phyloP scores from a whole-genome alignment of 768 basidiomycete species.

The Pisolithus tinctorius region DNA sequence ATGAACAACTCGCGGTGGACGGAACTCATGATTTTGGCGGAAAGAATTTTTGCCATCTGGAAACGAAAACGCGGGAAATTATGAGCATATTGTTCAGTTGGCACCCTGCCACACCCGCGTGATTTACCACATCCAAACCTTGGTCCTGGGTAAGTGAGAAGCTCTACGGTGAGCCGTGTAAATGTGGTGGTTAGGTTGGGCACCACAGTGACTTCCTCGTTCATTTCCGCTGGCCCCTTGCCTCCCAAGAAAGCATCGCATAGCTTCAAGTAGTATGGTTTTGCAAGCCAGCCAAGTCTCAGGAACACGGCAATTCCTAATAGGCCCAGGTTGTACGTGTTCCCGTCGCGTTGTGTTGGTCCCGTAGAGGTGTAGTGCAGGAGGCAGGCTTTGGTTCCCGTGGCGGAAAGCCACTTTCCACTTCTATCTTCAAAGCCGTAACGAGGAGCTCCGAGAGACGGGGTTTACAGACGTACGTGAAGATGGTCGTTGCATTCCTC shows the following conservation, averaged over 20 bases:
- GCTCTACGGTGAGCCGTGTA: neutral
- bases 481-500: no score
- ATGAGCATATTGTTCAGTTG: neutral
- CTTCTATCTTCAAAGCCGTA: no score
- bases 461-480: neutral
- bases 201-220: neutral
- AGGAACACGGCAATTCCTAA: neutral
- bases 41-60: neutral
- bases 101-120: neutral
- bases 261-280: neutral
- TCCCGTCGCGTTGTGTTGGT: neutral
- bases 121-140: neutral
- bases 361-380: neutral
- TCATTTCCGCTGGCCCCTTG: neutral
- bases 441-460: neutral
- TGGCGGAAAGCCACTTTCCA: neutral
- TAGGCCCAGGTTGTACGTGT: neutral
- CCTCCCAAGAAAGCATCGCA: neutral
- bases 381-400: neutral
- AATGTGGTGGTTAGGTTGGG: neutral
- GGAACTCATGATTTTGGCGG: neutral
- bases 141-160: neutral
- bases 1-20: neutral
- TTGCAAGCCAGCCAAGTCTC: neutral
- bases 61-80: neutral